Evolutionary conservation across 2,329 filamentous ascomycete species (phyloP), one percentile per base, ranked within the genome.

Genomic region (Zymoseptoria ardabiliae): DNA sequence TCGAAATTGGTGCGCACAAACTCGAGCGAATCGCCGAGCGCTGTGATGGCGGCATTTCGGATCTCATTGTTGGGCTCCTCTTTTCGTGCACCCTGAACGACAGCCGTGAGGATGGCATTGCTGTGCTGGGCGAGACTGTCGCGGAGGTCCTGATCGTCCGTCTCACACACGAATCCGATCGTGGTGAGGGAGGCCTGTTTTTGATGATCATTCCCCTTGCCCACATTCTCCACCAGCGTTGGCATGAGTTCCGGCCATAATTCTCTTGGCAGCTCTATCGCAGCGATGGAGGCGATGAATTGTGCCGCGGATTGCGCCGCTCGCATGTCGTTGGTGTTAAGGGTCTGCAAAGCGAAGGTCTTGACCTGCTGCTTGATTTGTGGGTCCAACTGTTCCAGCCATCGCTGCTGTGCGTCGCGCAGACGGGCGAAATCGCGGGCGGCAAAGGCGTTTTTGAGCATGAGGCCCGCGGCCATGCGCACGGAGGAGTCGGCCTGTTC

Each of bases 111-210:
- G 76, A 99, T 99, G 66, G 93, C 92, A 75, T 99, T 99, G 67
- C 93, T 97, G 79, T 97, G 92, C 67, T 87, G 81, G 65, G 89
- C 82, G 70, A 97, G 78, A 74, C 88, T 87, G 63, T 89, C 84
- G 66, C 94, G 85, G 55, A 99, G 84, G 62, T 97, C 92, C 54
- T 84, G 73, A 72, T 99, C 94, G 72, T 96, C 91, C 69, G 89
- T 93, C 76, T 99, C 94, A 82, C 94, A 99, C 70, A 99, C 93
- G 79, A 94, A 99, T 68, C 94, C 94, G 75, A 99, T 97, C n/a
- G 93, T 88, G 59, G 91, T 93, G 71, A 99, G 80, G 51, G 93
- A 97, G 50, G 92, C 83, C 79, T 97, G 92, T 82, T 97, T 99
- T 74, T 96, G 86, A 77, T 91, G 86, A 72, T 92, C 88, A 70